phyloP scores from a whole-genome alignment of 345 rosid species.

The Brassica carinata region DNA sequence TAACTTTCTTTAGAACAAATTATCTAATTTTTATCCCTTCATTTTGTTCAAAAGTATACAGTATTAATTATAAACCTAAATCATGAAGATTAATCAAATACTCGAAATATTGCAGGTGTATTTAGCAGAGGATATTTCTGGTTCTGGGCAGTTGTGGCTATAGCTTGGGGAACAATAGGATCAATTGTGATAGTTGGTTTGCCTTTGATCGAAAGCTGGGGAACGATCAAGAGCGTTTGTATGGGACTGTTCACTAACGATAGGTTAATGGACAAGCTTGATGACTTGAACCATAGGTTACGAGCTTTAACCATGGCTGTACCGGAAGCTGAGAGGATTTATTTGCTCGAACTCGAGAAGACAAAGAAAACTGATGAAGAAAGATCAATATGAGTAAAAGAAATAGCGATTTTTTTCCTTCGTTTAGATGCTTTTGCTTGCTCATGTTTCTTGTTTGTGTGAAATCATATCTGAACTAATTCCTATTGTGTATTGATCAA shows the following conservation, averaged over 20 bases:
- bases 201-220: constrained; percentile 82
- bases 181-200: constrained; percentile 65
- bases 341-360: constrained; percentile 62
- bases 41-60: not conserved
- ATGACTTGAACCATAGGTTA: constrained; percentile 59
- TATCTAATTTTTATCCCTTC: not conserved
- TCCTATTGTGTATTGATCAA: not conserved
- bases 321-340: constrained; percentile 71
- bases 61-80: not conserved
- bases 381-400: not conserved
- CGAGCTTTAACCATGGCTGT: constrained; percentile 53
- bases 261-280: constrained; percentile 59
- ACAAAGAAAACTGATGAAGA: constrained; percentile 39
- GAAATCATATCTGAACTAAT: not conserved
- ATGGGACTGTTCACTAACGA: constrained; percentile 85
- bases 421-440: constrained; percentile 9
- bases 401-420: not conserved
- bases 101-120: constrained; percentile 19
- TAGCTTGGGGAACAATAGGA: constrained; percentile 90
- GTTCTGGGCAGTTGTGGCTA: constrained; percentile 82
- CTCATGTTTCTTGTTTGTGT: constrained; percentile 11
- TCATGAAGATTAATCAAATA: not conserved
- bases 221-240: constrained; percentile 56
- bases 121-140: constrained; percentile 78
- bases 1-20: not conserved